Evolutionary conservation across 768 basidiomycete genomes (phyloP), one percentile per base, ranked within the genome.

Genomic region (Russula olivacea): DNA sequence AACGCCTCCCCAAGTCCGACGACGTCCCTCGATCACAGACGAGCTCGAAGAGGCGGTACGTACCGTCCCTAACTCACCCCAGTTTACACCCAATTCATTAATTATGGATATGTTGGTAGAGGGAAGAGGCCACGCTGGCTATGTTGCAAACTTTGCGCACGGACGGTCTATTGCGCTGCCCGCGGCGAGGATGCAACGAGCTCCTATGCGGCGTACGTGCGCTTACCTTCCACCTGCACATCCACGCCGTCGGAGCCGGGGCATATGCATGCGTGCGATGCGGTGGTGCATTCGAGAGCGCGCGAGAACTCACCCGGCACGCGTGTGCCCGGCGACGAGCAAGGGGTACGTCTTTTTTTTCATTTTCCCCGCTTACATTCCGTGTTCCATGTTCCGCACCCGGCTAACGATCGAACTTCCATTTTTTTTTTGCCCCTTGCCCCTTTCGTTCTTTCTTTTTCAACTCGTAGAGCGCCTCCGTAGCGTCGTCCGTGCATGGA

Each of bases 21-120:
- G 57, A 15, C 58, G 61, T 2, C 55, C 56, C 7, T 68, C 65
- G 4, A 51, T 59, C 21, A 59, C 51, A 17, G 59, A 60, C 55
- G 67, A 66, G 58, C 67, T 68, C 51, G 61, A 68, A 21, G 58
- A 60, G 41, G 65, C 58, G 4, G 67, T 68, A 36, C 48, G 65
- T 59, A 11, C 0, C 10, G 4, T 25, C 36, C 15, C 17, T 47
- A 4, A 36, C 34, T 12, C 23, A 5, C 14, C 25, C 25, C 8
- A 47, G 12, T 10, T 11, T 14, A 10, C 8, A 45, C 7, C n/a
- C 3, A 19, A 43, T 8, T 8, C 41, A 43, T 45, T 10, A n/a
- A n/a, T 4, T 17, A 15, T 34, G 41, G 8, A 9, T 8, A 23
- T 40, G 21, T 28, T 10, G 15, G 10, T 36, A 68, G 67, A 55